Conservation (phyloP, 139 green algal species). For the Coelastrella sp. region DNA sequence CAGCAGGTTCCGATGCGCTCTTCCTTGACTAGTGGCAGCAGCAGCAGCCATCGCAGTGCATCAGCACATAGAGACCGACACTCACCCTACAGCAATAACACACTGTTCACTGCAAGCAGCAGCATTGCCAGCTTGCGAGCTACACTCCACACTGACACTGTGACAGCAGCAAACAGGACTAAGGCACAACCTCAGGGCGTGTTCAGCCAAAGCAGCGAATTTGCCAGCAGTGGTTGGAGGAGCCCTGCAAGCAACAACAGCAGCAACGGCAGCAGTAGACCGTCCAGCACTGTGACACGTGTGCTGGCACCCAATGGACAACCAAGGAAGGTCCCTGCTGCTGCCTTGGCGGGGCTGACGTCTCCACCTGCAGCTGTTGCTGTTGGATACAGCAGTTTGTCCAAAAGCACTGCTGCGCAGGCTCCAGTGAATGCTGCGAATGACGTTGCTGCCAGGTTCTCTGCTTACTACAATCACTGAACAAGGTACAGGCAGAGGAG, state of each 20-base stretch:
- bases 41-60: conserved; percentile 2
- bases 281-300: conserved; percentile 60
- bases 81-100: conserved; percentile 7
- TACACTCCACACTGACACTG: conserved; percentile 63
- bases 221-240: conserved; percentile 1
- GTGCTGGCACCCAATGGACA: conserved; percentile 89
- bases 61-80: neutral
- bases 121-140: conserved; percentile 47
- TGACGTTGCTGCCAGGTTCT: neutral
- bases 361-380: neutral
- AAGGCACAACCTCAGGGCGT: conserved; percentile 5
- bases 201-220: conserved; percentile 45
- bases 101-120: neutral
- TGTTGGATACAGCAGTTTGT: too few species aligned
- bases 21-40: neutral
- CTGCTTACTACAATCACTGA: conserved; percentile 22
- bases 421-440: neutral
- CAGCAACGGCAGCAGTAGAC: conserved; percentile 2
- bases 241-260: neutral
- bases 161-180: conserved; percentile 47
- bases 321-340: conserved; percentile 85
- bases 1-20: conserved; percentile 14
- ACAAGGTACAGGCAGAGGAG: neutral
- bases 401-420: neutral
- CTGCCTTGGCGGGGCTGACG: conserved; percentile 52